These are phyloP conservation scores for Russula lepida DNA, from an alignment of 768 basidiomycete genomes.

Conservation along the genomic window DNA sequence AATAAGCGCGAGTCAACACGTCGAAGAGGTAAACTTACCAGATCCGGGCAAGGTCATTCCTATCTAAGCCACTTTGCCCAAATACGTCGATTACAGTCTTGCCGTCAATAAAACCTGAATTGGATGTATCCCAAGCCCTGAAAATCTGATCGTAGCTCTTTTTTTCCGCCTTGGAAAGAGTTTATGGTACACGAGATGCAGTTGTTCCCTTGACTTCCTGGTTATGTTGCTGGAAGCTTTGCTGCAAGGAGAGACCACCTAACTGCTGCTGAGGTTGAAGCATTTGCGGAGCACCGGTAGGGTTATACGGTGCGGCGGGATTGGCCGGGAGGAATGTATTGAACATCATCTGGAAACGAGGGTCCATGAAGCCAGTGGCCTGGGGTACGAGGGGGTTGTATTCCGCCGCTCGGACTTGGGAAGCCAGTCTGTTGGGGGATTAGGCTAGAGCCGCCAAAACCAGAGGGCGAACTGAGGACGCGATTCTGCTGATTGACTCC, in stretches of 20 bases:
- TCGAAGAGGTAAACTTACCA: constrained; percentile 52
- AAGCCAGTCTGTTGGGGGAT: constrained; percentile 54
- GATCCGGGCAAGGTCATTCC: constrained; percentile 86
- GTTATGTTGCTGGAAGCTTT: constrained; percentile 84
- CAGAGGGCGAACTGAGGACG: constrained; percentile 53
- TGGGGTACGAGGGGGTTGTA: constrained; percentile 56
- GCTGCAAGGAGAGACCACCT: constrained; percentile 55
- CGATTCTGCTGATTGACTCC: constrained; percentile 37
- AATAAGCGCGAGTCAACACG: constrained; percentile 2
- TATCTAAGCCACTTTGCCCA: constrained; percentile 81
- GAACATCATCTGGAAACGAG: constrained; percentile 82
- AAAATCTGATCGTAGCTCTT: constrained; percentile 96
- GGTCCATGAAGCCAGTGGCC: constrained; percentile 74
- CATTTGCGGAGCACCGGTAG: constrained; percentile 59
- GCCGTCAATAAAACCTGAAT: constrained; percentile 80
- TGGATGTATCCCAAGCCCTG: constrained; percentile 84
- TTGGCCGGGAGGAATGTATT: constrained; percentile 84
- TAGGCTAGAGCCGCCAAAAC: constrained; percentile 36
- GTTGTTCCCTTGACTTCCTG: constrained; percentile 59
- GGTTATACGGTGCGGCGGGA: constrained; percentile 47
- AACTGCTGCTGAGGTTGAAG: constrained; percentile 40
- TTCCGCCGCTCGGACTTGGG: constrained; percentile 31
- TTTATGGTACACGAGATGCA: constrained; percentile 74
- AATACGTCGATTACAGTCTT: constrained; percentile 85
- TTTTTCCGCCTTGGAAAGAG: constrained; percentile 80